Percentiles rank a stretch among this genome's conserved stretches.
These are phyloP conservation scores for Spizellomyces sp. DNA, from an alignment of 192 early-diverging fungal species.

Conservation along the genomic window DNA sequence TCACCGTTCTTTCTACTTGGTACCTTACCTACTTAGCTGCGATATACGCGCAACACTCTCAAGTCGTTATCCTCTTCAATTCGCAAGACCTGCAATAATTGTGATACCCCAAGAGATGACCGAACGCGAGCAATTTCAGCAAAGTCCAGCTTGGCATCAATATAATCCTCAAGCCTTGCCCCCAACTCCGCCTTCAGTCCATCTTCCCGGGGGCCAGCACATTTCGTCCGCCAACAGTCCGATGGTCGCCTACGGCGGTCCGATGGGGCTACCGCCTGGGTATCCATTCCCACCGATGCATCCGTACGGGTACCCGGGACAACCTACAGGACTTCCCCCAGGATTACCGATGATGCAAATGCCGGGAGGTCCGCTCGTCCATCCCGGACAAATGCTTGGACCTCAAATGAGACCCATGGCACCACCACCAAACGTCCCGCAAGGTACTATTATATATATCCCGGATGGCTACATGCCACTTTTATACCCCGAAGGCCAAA, in stretches of 20 bases:
- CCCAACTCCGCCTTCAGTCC: neutral
- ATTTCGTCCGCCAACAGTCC: neutral
- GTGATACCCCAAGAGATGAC: neutral
- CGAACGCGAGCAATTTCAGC: neutral
- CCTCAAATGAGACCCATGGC: neutral
- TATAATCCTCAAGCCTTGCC: neutral
- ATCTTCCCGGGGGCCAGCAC: neutral
- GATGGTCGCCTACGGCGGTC: neutral
- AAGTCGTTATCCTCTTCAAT: no score
- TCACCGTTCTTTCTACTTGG: no score
- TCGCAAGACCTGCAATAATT: no score
- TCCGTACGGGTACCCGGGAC: neutral
- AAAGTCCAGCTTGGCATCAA: slow-evolving; percentile 1
- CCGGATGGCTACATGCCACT: slow-evolving; percentile 9
- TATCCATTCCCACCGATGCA: neutral
- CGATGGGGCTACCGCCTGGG: neutral
- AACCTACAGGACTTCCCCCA: neutral
- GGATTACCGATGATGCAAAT: neutral
- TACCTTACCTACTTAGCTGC: no score
- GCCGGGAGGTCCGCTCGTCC: neutral
- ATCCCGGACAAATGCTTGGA: neutral
- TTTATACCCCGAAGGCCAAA: neutral
- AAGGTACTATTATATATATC: neutral
- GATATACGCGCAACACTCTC: no score
- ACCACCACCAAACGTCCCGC: neutral